These are phyloP conservation scores for Gonium pectorale DNA, from an alignment of 139 green algal species.

Conservation along the genomic window DNA sequence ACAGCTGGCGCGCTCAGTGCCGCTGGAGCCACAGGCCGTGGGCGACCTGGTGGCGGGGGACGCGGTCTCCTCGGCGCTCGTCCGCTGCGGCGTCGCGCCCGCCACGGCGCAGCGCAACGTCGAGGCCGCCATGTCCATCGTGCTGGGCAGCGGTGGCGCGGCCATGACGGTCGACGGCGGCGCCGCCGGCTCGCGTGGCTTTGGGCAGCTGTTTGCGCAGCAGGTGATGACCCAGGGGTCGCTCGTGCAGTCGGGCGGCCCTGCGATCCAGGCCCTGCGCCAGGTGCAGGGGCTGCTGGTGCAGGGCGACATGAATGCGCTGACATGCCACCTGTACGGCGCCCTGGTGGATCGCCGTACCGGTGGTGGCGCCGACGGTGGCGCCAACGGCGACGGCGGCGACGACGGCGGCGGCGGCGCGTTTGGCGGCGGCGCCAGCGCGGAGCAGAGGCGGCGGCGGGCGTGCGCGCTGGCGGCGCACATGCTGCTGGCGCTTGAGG, in stretches of 20 bases:
- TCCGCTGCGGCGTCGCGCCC: constrained; percentile 12
- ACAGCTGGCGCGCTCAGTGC: not conserved
- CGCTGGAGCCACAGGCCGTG: not conserved
- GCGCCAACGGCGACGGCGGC: not conserved
- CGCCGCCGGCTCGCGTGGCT: not conserved
- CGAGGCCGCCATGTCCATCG: constrained; percentile 9
- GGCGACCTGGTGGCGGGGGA: constrained; percentile 30
- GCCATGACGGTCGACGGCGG: not conserved
- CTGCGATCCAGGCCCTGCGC: constrained; percentile 29
- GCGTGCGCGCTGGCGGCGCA: constrained; percentile 68
- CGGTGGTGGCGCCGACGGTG: not conserved
- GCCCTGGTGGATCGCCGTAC: constrained; percentile 20
- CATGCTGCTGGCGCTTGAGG: constrained; percentile 70
- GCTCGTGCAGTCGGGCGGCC: not conserved
- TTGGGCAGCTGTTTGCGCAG: constrained; percentile 9
- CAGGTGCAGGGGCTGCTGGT: constrained; percentile 53
- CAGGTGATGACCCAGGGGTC: not conserved
- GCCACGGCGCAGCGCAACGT: constrained; percentile 12
- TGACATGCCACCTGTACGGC: constrained; percentile 41
- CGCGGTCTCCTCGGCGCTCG: constrained; percentile 32
- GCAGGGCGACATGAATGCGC: constrained; percentile 34
- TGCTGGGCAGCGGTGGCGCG: not conserved
- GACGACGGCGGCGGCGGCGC: not conserved
- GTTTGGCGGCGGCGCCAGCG: not conserved
- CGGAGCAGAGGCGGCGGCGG: constrained; percentile 38